Conservation (phyloP, 2,329 filamentous ascomycete species). For the Apiospora sp. region DNA sequence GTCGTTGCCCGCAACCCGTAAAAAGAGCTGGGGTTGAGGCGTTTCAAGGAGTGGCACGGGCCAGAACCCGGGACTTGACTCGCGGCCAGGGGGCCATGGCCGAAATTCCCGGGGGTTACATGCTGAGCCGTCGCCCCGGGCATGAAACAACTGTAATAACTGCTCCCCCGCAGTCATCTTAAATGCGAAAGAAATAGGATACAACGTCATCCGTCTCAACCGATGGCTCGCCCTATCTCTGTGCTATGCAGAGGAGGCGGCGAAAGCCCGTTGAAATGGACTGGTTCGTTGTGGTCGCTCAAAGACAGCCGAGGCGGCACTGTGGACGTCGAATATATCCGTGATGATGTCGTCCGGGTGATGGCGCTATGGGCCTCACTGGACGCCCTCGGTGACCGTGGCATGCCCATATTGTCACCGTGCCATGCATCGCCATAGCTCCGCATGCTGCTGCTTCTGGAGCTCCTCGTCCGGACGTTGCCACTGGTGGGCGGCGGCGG, state of each 20-base stretch:
- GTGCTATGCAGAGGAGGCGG: constrained; percentile 55
- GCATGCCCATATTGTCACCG: constrained; percentile 40
- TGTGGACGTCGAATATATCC: constrained; percentile 54
- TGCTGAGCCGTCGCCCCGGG: not conserved
- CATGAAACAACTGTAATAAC: not conserved
- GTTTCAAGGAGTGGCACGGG: not conserved
- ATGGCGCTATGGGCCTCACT: constrained; percentile 37
- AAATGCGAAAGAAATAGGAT: not conserved
- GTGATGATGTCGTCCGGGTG: constrained; percentile 42
- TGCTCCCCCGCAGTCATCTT: constrained; percentile 6
- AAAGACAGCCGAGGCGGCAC: constrained; percentile 54
- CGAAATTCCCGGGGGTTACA: constrained; percentile 4
- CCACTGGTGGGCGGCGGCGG: constrained; percentile 43
- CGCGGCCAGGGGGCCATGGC: not conserved
- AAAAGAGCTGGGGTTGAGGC: not conserved
- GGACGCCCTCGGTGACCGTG: constrained; percentile 46
- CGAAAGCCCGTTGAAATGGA: constrained; percentile 55
- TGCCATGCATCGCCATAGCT: constrained; percentile 53
- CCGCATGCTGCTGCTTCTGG: constrained; percentile 55
- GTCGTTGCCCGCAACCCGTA: not conserved
- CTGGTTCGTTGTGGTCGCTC: constrained; percentile 47
- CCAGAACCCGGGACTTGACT: not conserved
- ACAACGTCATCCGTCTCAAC: constrained; percentile 45
- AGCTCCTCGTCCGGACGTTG: constrained; percentile 50
- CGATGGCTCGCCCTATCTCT: constrained; percentile 62